Percentiles rank a stretch among this genome's conserved stretches.
These are phyloP conservation scores for Candida albicans DNA, from an alignment of 1,139 yeast genomes.

Conservation along the genomic window DNA sequence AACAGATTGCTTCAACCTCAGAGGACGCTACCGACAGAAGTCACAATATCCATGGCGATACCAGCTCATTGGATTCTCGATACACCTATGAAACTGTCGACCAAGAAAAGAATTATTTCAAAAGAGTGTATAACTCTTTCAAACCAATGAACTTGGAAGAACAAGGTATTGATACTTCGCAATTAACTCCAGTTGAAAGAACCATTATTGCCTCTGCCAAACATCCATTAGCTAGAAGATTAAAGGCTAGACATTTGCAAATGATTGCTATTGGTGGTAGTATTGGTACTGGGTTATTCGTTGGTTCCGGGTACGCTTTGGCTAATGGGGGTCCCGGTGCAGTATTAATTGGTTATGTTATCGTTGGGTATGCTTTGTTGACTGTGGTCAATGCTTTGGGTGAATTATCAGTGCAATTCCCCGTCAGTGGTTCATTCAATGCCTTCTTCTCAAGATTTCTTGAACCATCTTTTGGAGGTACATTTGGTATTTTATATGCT, in stretches of 20 bases:
- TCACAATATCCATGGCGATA: neutral
- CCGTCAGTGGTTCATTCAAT: conserved; percentile 62
- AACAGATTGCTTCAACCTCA: neutral
- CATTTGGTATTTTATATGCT: conserved; percentile 44
- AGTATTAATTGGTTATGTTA: conserved; percentile 50
- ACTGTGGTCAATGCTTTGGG: conserved; percentile 60
- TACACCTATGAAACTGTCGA: neutral
- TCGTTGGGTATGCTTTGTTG: conserved; percentile 46
- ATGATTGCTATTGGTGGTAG: conserved; percentile 50
- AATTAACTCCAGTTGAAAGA: conserved; percentile 32
- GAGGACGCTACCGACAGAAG: neutral
- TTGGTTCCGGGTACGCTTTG: conserved; percentile 71
- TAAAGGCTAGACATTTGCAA: conserved; percentile 42
- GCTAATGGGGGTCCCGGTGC: conserved; percentile 71
- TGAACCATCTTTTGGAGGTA: conserved; percentile 63
- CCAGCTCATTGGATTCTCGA: conserved; percentile 3
- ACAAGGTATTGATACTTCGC: conserved; percentile 34
- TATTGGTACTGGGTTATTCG: conserved; percentile 52
- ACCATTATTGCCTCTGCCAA: conserved; percentile 39
- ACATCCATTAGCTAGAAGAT: conserved; percentile 38
- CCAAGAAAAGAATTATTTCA: conserved; percentile 2
- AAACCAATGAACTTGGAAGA: conserved; percentile 43
- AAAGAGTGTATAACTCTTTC: conserved; percentile 34
- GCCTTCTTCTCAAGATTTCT: conserved; percentile 58
- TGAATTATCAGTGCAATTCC: conserved; percentile 60